Evolutionary conservation across 768 basidiomycete species (phyloP).

Genomic region (Tulasnella sp.): DNA sequence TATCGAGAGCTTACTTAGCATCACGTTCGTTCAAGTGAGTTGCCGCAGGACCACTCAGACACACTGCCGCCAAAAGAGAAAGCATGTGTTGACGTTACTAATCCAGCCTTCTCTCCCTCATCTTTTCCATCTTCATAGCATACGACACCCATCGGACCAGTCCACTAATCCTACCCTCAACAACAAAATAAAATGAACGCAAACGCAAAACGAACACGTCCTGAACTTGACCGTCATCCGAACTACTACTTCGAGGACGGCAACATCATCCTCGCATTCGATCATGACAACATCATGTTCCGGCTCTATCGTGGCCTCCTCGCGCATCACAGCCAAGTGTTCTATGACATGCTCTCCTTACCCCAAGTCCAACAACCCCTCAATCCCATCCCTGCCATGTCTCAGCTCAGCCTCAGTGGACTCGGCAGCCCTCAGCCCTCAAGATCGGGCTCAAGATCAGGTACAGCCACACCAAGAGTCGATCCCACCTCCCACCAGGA

Average conservation of each 20-base stretch:
- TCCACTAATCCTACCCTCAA: too few relatives aligned
- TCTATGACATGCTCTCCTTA: slow-evolving; percentile 5
- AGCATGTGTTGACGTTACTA: too few relatives aligned
- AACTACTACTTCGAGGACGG: slow-evolving; percentile 10
- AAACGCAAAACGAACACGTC: too few relatives aligned
- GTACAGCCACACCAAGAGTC: background rate
- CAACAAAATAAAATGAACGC: too few relatives aligned
- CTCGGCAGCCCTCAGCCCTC: background rate
- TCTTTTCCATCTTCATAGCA: too few relatives aligned
- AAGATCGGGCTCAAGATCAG: background rate
- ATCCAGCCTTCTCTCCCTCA: too few relatives aligned
- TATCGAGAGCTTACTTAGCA: too few relatives aligned
- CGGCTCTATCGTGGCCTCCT: slow-evolving; percentile 9
- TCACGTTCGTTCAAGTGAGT: too few relatives aligned
- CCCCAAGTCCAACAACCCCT: background rate
- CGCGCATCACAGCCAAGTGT: slow-evolving; percentile 5
- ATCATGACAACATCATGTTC: background rate
- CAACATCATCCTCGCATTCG: slow-evolving; percentile 8
- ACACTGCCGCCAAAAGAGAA: too few relatives aligned
- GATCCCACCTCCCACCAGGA: background rate
- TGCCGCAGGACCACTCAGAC: too few relatives aligned
- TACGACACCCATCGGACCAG: too few relatives aligned
- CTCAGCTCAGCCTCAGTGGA: background rate
- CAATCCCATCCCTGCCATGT: background rate
- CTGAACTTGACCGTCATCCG: background rate